These are phyloP conservation scores for Pythium aristosporum DNA, from an alignment of 352 stramenopile genomes.

Conservation along the genomic window DNA sequence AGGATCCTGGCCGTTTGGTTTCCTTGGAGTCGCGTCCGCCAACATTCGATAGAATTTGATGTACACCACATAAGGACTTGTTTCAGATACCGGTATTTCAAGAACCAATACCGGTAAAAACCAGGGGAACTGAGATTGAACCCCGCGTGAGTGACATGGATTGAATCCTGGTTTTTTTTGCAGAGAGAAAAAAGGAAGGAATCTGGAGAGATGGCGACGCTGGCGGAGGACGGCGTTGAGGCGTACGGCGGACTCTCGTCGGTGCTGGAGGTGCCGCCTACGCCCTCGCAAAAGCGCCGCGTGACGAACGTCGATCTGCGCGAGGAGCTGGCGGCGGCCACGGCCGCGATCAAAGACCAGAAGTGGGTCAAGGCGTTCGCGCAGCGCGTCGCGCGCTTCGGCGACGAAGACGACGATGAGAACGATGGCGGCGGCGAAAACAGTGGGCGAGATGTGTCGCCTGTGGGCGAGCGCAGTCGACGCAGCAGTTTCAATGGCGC, in stretches of 20 bases:
- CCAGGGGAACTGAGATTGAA: conserved; percentile 3
- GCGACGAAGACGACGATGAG: conserved; percentile 22
- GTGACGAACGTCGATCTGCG: conserved; percentile 56
- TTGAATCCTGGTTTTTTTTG: neutral
- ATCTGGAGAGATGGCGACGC: conserved; percentile 12
- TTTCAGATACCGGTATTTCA: conserved; percentile 4
- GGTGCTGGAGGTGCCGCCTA: conserved; percentile 19
- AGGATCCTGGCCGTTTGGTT: conserved; percentile 5
- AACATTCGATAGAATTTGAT: conserved; percentile 31
- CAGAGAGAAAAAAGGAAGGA: conserved; percentile 21
- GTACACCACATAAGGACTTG: conserved; percentile 15
- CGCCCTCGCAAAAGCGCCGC: conserved; percentile 29
- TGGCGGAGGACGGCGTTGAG: neutral
- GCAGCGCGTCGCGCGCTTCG: conserved; percentile 28
- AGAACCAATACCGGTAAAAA: conserved; percentile 2
- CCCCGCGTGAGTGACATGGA: conserved; percentile 18
- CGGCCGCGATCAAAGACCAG: conserved; percentile 49
- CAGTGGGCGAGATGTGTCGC: neutral
- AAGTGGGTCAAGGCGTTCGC: conserved; percentile 67
- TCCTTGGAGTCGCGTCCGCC: neutral
- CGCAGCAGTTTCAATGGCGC: neutral
- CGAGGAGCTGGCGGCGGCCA: conserved; percentile 58
- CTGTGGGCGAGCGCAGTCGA: conserved; percentile 2
- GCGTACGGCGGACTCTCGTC: conserved; percentile 12
- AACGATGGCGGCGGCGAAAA: neutral